A percentile compares a stretch with the other conserved stretches of the same genome.
Evolutionary conservation across 2,329 filamentous ascomycete species (phyloP).

Genomic region (Fusarium nanum): DNA sequence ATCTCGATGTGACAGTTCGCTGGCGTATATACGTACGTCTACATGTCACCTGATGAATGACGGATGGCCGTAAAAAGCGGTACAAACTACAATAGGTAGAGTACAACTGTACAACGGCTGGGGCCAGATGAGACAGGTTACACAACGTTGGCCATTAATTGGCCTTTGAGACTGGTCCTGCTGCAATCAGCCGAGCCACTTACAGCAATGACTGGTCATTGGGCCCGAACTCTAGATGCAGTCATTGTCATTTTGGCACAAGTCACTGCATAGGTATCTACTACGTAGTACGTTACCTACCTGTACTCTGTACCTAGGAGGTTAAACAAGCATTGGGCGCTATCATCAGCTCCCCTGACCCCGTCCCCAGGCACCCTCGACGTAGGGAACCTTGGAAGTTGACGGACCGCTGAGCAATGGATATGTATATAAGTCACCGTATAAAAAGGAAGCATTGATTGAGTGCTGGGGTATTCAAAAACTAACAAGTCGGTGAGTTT

Average conservation of each 20-base stretch:
- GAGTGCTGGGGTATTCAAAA: background rate
- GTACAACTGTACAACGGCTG: background rate
- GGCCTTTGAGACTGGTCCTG: constrained; percentile 23
- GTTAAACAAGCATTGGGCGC: background rate
- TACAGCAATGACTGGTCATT: background rate
- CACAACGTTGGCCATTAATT: constrained; percentile 10
- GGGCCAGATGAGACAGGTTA: constrained; percentile 17
- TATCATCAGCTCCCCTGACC: background rate
- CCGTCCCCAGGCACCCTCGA: constrained; percentile 3
- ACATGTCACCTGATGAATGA: constrained; percentile 33
- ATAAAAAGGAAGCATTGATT: background rate
- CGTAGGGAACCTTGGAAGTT: constrained; percentile 29
- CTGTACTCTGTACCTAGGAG: background rate
- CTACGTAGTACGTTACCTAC: too few species aligned
- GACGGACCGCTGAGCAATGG: background rate
- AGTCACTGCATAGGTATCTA: background rate
- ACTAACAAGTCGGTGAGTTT: constrained; percentile 28
- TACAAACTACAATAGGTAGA: background rate
- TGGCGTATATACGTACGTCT: background rate
- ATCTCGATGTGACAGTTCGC: constrained; percentile 14
- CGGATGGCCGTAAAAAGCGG: constrained; percentile 6
- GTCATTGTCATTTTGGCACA: constrained; percentile 12
- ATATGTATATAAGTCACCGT: background rate
- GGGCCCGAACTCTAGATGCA: background rate
- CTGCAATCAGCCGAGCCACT: constrained; percentile 25